Conservation (phyloP, 306 rosid genomes). For the Dicorynia guianensis region DNA sequence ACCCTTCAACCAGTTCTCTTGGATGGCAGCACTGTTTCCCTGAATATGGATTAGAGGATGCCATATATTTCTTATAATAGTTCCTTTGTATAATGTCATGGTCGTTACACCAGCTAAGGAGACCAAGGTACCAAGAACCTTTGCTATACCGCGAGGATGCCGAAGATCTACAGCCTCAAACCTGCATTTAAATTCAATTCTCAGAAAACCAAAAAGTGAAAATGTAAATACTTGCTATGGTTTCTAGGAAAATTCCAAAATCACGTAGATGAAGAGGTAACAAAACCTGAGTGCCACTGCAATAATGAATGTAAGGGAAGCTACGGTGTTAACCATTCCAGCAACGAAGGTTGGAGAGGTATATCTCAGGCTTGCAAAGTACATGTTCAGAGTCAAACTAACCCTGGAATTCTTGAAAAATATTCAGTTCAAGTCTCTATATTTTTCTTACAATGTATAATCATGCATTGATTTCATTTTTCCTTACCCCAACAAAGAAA, state of each 20-base stretch:
- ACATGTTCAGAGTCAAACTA: slow-evolving; percentile 66
- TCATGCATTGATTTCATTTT: background rate
- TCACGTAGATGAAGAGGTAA: background rate
- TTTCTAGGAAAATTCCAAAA: background rate
- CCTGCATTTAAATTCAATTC: slow-evolving; percentile 46
- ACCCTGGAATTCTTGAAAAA: slow-evolving; percentile 54
- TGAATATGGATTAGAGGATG: slow-evolving; percentile 60
- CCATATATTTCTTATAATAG: slow-evolving; percentile 59
- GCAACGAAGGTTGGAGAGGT: slow-evolving; percentile 83
- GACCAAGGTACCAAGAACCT: slow-evolving; percentile 69
- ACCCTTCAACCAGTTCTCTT: slow-evolving; percentile 76
- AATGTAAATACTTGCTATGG: background rate
- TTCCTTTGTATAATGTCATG: slow-evolving; percentile 86
- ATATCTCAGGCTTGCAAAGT: slow-evolving; percentile 81
- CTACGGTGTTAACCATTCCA: slow-evolving; percentile 71
- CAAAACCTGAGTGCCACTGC: slow-evolving; percentile 69
- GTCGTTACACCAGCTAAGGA: slow-evolving; percentile 79
- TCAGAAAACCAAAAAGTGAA: background rate
- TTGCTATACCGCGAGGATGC: slow-evolving; percentile 63
- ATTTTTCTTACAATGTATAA: background rate
- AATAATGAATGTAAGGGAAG: slow-evolving; percentile 77
- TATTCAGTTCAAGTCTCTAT: slow-evolving; percentile 3
- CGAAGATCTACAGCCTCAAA: slow-evolving; percentile 60
- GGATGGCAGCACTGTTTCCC: slow-evolving; percentile 46
- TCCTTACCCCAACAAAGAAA: slow-evolving; percentile 81